A percentile compares a stretch with the other conserved stretches of the same genome.
Evolutionary conservation across 768 basidiomycete species (phyloP).

Genomic region (Mycena capillaripes): DNA sequence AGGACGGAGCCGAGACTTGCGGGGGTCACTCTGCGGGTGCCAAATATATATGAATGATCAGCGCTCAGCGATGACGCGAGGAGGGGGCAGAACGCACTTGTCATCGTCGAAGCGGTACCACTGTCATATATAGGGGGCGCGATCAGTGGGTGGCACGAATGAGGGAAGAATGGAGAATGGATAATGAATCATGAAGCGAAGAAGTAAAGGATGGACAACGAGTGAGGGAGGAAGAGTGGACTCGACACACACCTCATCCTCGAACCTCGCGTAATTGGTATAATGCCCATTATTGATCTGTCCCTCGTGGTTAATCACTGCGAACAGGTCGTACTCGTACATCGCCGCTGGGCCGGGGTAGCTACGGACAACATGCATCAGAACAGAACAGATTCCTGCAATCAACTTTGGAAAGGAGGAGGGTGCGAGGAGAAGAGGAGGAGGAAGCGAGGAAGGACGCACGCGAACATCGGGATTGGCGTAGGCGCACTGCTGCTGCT

Average conservation of each 20-base stretch:
- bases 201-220: no score
- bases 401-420: no score
- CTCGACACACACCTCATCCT: conserved; percentile 76
- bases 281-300: conserved; percentile 97
- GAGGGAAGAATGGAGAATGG: conserved; percentile 3
- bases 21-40: conserved; percentile 69
- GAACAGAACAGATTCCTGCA: background rate
- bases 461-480: conserved; percentile 46
- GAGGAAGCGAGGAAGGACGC: conserved; percentile 33
- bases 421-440: background rate
- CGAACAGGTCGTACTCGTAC: conserved; percentile 93
- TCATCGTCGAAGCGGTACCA: conserved; percentile 98
- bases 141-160: background rate
- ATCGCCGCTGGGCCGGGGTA: conserved; percentile 72
- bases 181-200: no score
- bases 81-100: conserved; percentile 66
- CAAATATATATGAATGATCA: background rate
- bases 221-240: background rate
- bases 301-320: conserved; percentile 95
- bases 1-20: conserved; percentile 79
- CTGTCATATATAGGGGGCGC: conserved; percentile 54
- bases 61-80: background rate
- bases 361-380: conserved; percentile 44
- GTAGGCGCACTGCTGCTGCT: conserved; percentile 29
- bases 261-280: conserved; percentile 86